phyloP scores from a whole-genome alignment of 2,329 filamentous ascomycete species.

The Seiridium unicorne region DNA sequence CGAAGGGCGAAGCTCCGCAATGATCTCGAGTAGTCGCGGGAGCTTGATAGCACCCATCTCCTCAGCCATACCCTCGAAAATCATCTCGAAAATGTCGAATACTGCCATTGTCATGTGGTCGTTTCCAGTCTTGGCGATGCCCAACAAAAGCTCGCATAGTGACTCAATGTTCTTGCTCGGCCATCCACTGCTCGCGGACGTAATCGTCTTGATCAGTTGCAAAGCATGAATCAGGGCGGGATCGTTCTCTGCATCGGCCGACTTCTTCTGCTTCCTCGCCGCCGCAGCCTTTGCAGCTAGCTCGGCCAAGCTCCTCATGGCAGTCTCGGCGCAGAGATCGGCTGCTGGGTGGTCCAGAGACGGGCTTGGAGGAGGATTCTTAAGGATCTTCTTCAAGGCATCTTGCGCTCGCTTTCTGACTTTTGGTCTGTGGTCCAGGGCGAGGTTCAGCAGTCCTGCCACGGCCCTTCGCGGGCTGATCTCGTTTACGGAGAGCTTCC shows the following conservation, averaged over 20 bases:
- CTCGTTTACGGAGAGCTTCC: constrained; percentile 81
- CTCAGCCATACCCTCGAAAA: constrained; percentile 82
- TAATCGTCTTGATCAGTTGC: constrained; percentile 88
- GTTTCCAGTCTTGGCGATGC: constrained; percentile 85
- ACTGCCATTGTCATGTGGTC: constrained; percentile 95
- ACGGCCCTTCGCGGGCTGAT: constrained; percentile 85
- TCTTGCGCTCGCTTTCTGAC: constrained; percentile 92
- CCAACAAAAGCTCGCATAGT: constrained; percentile 83
- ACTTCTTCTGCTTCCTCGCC: constrained; percentile 69
- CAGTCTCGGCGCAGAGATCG: constrained; percentile 93
- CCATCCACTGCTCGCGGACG: constrained; percentile 86
- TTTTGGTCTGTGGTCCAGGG: constrained; percentile 86
- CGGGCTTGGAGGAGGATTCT: constrained; percentile 84
- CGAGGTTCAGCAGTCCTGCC: constrained; percentile 79
- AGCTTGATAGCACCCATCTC: constrained; percentile 88
- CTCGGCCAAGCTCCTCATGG: constrained; percentile 75
- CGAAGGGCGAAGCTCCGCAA: constrained; percentile 85
- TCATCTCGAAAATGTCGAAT: constrained; percentile 96
- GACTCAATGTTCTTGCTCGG: constrained; percentile 93
- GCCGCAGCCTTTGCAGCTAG: constrained; percentile 62
- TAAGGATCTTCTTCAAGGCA: constrained; percentile 78
- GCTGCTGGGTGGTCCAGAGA: constrained; percentile 92
- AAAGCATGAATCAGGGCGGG: constrained; percentile 87
- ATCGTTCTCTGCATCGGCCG: constrained; percentile 62
- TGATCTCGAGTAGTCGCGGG: constrained; percentile 84